Evolutionary conservation across 352 stramenopile genomes (phyloP).

Genomic region (Globisporangium spinosum): DNA sequence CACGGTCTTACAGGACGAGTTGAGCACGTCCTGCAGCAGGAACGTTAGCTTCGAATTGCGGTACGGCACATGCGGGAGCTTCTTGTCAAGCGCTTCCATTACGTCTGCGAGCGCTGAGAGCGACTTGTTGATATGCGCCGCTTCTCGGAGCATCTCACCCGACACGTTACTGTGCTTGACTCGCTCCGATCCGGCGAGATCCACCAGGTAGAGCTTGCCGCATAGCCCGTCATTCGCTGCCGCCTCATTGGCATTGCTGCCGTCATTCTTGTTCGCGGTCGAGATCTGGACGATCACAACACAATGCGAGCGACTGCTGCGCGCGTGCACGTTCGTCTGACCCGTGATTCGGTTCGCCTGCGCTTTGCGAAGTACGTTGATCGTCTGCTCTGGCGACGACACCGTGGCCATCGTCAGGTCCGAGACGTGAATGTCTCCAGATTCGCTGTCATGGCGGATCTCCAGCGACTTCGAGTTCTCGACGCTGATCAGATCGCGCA

Average conservation of each 20-base stretch:
- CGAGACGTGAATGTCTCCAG: constrained; percentile 70
- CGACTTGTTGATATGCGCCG: constrained; percentile 85
- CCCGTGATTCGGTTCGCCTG: constrained; percentile 81
- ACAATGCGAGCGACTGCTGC: constrained; percentile 91
- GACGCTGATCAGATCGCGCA: constrained; percentile 88
- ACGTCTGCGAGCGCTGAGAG: constrained; percentile 92
- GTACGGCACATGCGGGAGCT: constrained; percentile 93
- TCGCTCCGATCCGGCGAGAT: constrained; percentile 90
- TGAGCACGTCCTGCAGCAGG: constrained; percentile 92
- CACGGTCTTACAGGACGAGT: constrained; percentile 89
- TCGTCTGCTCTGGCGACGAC: constrained; percentile 60
- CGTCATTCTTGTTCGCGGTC: constrained; percentile 24
- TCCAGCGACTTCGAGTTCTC: constrained; percentile 56
- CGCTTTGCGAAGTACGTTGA: constrained; percentile 56
- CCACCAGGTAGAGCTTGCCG: constrained; percentile 91
- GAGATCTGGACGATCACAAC: constrained; percentile 91
- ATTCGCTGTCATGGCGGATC: constrained; percentile 67
- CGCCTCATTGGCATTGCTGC: constrained; percentile 29
- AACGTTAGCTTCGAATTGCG: constrained; percentile 98
- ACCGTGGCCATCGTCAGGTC: constrained; percentile 71
- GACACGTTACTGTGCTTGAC: constrained; percentile 90
- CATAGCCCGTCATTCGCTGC: constrained; percentile 48
- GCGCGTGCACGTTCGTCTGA: constrained; percentile 85
- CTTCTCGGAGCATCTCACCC: constrained; percentile 78
- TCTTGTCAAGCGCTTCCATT: constrained; percentile 90